phyloP scores from a whole-genome alignment of 441 rosid species.

The Geranium incanum region DNA sequence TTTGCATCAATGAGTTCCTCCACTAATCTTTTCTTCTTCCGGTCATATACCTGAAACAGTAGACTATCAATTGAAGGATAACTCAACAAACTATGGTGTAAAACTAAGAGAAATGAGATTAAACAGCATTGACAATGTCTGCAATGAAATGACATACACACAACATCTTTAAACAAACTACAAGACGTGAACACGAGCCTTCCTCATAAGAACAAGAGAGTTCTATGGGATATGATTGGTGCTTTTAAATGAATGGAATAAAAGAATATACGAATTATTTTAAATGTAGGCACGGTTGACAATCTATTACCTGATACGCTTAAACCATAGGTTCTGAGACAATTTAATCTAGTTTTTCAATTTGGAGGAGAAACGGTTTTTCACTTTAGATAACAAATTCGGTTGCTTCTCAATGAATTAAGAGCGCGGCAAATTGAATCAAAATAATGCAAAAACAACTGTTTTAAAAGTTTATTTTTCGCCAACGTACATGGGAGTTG shows the following conservation, averaged over 20 bases:
- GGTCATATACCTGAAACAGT: slow-evolving; percentile 60
- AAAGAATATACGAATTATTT: not conserved
- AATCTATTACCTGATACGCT: not conserved
- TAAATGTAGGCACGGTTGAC: not conserved
- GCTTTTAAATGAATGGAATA: not conserved
- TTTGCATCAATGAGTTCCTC: slow-evolving; percentile 86
- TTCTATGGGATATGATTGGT: not conserved
- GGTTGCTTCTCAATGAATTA: not conserved
- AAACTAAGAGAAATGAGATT: slow-evolving; percentile 4
- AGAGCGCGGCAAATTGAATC: not conserved
- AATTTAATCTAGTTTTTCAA: not conserved
- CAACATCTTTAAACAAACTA: not conserved
- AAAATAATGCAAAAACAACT: not conserved
- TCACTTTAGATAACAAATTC: not conserved
- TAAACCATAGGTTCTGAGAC: not conserved
- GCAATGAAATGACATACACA: not conserved
- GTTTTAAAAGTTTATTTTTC: not conserved
- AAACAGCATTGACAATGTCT: slow-evolving; percentile 9
- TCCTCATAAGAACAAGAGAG: not conserved
- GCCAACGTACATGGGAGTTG: not conserved
- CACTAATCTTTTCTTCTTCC: slow-evolving; percentile 76
- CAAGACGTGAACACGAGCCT: not conserved
- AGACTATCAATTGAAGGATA: slow-evolving; percentile 19
- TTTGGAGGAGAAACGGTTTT: not conserved
- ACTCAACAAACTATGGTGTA: slow-evolving; percentile 6